These are phyloP conservation scores for Limnanthes douglasii DNA, from an alignment of 345 rosid genomes.

Conservation along the genomic window DNA sequence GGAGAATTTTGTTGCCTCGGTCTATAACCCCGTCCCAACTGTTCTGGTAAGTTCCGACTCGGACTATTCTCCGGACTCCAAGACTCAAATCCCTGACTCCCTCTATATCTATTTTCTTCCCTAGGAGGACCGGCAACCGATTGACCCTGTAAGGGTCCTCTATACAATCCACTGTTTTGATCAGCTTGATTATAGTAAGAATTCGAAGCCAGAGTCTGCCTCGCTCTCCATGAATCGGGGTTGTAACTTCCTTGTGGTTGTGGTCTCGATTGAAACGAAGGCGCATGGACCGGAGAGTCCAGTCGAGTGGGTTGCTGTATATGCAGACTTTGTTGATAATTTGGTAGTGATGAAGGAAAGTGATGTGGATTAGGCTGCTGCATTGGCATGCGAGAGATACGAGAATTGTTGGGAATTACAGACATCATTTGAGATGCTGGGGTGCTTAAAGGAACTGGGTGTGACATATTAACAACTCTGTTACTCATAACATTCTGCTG, in stretches of 20 bases:
- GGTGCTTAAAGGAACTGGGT: slow-evolving; percentile 15
- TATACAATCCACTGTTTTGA: slow-evolving; percentile 16
- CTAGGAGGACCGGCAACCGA: slow-evolving; percentile 14
- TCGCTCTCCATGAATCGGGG: slow-evolving; percentile 31
- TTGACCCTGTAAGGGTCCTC: slow-evolving; percentile 19
- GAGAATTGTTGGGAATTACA: slow-evolving; percentile 20
- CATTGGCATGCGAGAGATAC: slow-evolving; percentile 1
- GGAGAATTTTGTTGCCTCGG: too few species aligned
- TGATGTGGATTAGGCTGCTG: slow-evolving; percentile 9
- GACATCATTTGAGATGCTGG: slow-evolving; percentile 4
- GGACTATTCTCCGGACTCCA: slow-evolving; percentile 91
- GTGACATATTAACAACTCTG: slow-evolving; percentile 14
- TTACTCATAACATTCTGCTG: slow-evolving; percentile 23
- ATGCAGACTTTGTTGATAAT: slow-evolving; percentile 12
- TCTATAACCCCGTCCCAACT: too few species aligned
- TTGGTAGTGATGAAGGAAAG: slow-evolving; percentile 6
- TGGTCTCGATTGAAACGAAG: slow-evolving; percentile 13
- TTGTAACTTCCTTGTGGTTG: slow-evolving; percentile 12
- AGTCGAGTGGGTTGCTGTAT: slow-evolving; percentile 6
- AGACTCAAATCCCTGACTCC: slow-evolving; percentile 50
- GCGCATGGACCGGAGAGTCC: slow-evolving; percentile 5
- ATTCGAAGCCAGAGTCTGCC: slow-evolving; percentile 26
- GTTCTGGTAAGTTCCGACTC: too few species aligned
- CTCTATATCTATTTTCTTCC: slow-evolving; percentile 22
- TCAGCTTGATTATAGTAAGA: slow-evolving; percentile 23